These are phyloP conservation scores for Debaryomyces sp. DNA, from an alignment of 1,139 yeast species.

Conservation along the genomic window DNA sequence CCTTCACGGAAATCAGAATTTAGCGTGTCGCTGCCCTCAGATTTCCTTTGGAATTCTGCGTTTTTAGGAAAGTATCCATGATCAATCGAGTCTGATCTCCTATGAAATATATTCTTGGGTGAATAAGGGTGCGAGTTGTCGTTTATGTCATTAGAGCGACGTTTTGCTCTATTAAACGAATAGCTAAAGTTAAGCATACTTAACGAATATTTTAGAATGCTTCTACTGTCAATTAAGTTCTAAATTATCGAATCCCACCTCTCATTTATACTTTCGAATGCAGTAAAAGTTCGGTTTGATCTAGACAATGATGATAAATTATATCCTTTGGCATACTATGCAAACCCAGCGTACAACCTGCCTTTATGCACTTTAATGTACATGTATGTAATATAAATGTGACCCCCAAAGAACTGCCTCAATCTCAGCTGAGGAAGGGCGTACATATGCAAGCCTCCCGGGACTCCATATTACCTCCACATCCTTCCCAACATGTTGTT, in stretches of 20 bases:
- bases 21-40: background rate
- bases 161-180: constrained; percentile 3
- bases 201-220: background rate
- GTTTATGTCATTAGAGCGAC: background rate
- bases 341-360: background rate
- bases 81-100: background rate
- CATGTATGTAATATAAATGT: background rate
- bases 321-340: background rate
- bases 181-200: constrained; percentile 6
- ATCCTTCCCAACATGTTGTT: background rate
- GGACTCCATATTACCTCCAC: background rate
- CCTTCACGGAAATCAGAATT: background rate
- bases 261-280: background rate
- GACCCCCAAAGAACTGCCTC: background rate
- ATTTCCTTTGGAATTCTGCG: background rate
- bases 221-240: background rate
- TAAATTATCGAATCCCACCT: background rate
- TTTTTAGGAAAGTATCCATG: background rate
- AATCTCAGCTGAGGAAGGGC: background rate
- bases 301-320: no score
- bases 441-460: background rate
- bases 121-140: background rate
- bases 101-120: background rate
- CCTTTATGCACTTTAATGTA: background rate
- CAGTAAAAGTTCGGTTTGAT: background rate